Evolutionary conservation across 768 basidiomycete genomes (phyloP), one percentile per base, ranked within the genome.

Genomic region (Trametes cubensis): DNA sequence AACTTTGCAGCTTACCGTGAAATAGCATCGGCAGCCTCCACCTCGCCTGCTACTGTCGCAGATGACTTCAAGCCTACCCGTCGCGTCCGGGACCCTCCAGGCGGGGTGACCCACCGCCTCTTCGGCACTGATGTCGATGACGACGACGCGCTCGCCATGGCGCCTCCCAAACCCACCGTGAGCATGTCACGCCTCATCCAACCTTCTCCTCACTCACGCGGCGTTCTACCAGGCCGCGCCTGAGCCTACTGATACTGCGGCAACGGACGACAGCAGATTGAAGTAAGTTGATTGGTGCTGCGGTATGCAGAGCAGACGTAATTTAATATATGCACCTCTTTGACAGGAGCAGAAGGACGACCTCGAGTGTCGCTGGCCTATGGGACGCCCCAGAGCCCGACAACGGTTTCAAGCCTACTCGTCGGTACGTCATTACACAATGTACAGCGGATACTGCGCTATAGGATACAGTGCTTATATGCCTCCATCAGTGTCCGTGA

Each of bases 361-460:
- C 78, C 69, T 26, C 80, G 76, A 66, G 78, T 71, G 52, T 72
- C 81, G 40, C 63, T 18, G 51, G 65, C 72, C 34, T 80, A 71
- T 68, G 61, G 56, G 79, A 79, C 8, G 73, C 77, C 30, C 66
- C 73, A 1, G 63, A 65, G 15, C 38, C 66, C 20, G 76, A 80
- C 25, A 77, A 80, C 58, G 48, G 30, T 3, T 90, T 88, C 71
- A 83, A 85, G 66, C 89, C 89, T 5, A 88, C 88, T 18, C 85
- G 89, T 67, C 81, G 84, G 89, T 86, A 73, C 23, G 76, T 71
- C 11, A 42, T 49, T 53, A 61, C 8, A 6, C n/a, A 23, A 14
- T 7, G 28, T 28, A 28, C 44, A 2, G 45, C 40, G 44, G 11
- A 28, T 51, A 42, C 60, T 38, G 15, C 14, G 18, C 25, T 1